Evolutionary conservation across 495 filamentous ascomycete species (phyloP).

Genomic region (Penicillium diatomitis): DNA sequence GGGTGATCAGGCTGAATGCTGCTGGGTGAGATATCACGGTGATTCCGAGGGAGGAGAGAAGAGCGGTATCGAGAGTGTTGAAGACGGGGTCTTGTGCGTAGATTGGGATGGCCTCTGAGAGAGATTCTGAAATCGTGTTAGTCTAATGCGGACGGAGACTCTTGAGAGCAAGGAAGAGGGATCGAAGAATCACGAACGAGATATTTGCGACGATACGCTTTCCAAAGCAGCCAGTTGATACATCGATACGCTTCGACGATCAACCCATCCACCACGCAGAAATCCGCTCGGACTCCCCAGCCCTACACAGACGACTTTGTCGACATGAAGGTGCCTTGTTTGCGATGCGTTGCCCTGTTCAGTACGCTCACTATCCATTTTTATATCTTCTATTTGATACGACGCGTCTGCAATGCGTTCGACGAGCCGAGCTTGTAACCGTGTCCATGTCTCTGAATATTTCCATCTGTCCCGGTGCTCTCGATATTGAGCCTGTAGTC

Average conservation of each 20-base stretch:
- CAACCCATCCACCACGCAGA: constrained; percentile 37
- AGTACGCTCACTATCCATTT: too few relatives aligned
- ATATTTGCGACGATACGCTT: constrained; percentile 33
- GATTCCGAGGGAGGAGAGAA: constrained; percentile 45
- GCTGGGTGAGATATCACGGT: constrained; percentile 46
- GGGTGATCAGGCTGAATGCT: constrained; percentile 45
- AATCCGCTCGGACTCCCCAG: constrained; percentile 45
- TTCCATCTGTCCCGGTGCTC: constrained; percentile 20
- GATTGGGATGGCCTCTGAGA: constrained; percentile 14
- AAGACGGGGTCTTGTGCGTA: constrained; percentile 67
- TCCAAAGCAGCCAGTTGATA: constrained; percentile 57
- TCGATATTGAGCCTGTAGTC: constrained; percentile 28
- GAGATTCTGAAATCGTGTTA: background rate
- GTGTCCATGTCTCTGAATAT: constrained; percentile 20
- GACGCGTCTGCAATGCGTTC: background rate
- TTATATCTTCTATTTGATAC: background rate
- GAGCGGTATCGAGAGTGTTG: constrained; percentile 48
- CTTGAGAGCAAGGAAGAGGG: background rate
- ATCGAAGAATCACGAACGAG: constrained; percentile 4
- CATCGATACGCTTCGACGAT: constrained; percentile 33
- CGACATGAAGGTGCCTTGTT: background rate
- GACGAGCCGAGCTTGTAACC: constrained; percentile 4
- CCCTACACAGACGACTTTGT: constrained; percentile 41
- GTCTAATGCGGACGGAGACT: background rate
- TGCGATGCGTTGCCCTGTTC: too few relatives aligned